phyloP scores from a whole-genome alignment of 768 basidiomycete genomes.

The Agrocybe pediades region DNA sequence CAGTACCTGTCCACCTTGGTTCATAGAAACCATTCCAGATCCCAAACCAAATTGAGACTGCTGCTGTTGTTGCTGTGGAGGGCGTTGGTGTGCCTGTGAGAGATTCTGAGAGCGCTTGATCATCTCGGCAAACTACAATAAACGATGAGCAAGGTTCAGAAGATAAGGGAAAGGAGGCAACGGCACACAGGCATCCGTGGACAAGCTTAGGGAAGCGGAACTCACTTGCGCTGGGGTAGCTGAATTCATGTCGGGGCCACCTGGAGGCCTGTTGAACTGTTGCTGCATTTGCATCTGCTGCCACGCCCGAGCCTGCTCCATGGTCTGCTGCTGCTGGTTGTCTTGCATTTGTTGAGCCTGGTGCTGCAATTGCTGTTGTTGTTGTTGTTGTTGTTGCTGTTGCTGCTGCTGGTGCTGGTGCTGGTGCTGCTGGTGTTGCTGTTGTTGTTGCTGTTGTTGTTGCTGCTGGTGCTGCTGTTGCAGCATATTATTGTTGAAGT shows the following conservation, averaged over 20 bases:
- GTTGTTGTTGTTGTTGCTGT: slow-evolving; percentile 46
- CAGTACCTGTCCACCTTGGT: slow-evolving; percentile 28
- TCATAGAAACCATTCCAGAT: slow-evolving; percentile 39
- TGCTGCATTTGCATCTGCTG: slow-evolving; percentile 45
- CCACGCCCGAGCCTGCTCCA: slow-evolving; percentile 60
- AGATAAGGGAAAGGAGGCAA: slow-evolving; percentile 7
- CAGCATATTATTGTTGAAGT: slow-evolving; percentile 46
- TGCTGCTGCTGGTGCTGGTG: slow-evolving; percentile 43
- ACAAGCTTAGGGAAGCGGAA: slow-evolving; percentile 7
- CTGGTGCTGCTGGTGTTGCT: slow-evolving; percentile 41
- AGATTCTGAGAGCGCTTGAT: slow-evolving; percentile 25
- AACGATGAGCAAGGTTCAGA: slow-evolving; percentile 1
- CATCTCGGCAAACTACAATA: slow-evolving; percentile 27
- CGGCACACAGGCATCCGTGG: slow-evolving; percentile 10
- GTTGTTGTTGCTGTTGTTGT: slow-evolving; percentile 40
- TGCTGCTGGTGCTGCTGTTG: slow-evolving; percentile 50
- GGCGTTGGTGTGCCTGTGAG: slow-evolving; percentile 23
- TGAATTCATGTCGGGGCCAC: slow-evolving; percentile 19
- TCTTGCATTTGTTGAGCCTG: slow-evolving; percentile 43
- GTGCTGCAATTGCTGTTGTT: slow-evolving; percentile 39
- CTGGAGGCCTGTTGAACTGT: slow-evolving; percentile 22
- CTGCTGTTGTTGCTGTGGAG: slow-evolving; percentile 38
- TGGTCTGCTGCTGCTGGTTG: slow-evolving; percentile 40
- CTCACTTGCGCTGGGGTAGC: slow-evolving; percentile 20
- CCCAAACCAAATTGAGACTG: slow-evolving; percentile 42